Evolutionary conservation across 257 asterid species (phyloP), one percentile per base, ranked within the genome.

Genomic region (Lycium barbarum): DNA sequence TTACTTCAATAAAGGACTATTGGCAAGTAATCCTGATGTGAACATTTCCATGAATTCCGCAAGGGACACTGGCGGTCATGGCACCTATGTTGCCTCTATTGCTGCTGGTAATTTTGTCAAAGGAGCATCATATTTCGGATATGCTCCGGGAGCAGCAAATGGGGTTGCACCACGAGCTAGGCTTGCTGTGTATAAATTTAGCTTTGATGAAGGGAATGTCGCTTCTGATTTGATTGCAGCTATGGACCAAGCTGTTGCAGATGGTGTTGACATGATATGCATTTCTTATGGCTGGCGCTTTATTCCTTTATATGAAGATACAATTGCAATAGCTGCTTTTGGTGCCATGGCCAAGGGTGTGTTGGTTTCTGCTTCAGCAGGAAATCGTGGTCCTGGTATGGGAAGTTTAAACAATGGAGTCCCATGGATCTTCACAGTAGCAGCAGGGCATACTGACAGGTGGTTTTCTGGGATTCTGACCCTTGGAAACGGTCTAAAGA

Each of bases 321-420:
- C 82, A 43, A 84, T 89, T 26, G 91, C 91, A 57, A 90, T 90
- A 80, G 93, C 89, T 40, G 86, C 91, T 1, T 90, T 90, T 26
- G 91, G 89, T 9, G 93, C 91, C 12, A 87, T 90, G 91, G 91
- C 84, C 84, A 90, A 88, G 79, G 93, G 90, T 9, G 83, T 89
- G 15, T 58, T 90, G 33, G 87, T 89, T 10, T 90, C 93, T 2
- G 82, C 88, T 5, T 87, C 90, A 0, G 91, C 89, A 1, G 90
- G 91, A 53, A 90, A 90, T 10, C 89, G 72, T 7, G 6, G 3
- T 40, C 76, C 68, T 0, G 1, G 0, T 1, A 63, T 87, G 9
- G 90, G 90, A 8, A 80, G 71, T 7, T 74, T 90, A 54, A 89
- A 87, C 45, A 87, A 89, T 18, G 93, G 93, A 3, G 85, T 87